Percentiles rank a stretch among this genome's conserved stretches.
These are phyloP conservation scores for Amborella trichopoda DNA, from an alignment of 164 flowering plant species.

Conservation along the genomic window DNA sequence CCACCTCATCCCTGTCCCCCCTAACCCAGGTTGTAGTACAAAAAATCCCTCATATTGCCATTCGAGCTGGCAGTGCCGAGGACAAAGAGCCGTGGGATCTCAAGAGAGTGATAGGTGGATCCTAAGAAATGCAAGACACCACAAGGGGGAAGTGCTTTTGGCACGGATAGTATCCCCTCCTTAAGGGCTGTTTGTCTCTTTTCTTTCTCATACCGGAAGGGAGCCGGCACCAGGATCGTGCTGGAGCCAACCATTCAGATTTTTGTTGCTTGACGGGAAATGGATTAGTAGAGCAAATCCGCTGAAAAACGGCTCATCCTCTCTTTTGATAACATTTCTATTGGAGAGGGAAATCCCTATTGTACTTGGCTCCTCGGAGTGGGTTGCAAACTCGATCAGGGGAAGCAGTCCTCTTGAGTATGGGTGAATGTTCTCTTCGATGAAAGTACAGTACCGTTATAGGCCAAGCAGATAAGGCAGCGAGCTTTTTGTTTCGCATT, in stretches of 20 bases:
- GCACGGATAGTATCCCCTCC: neutral
- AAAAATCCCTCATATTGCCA: too few relatives aligned
- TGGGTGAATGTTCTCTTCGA: neutral
- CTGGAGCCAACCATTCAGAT: too few relatives aligned
- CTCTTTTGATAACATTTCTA: neutral
- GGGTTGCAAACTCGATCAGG: conserved; percentile 1
- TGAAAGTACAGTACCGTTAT: neutral
- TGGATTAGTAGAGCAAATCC: too few relatives aligned
- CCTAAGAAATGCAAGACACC: conserved; percentile 1
- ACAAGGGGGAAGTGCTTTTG: neutral
- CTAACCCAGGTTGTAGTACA: too few relatives aligned
- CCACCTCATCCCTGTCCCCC: too few relatives aligned
- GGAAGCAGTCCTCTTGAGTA: conserved; percentile 1
- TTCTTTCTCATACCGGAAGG: neutral
- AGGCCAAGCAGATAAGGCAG: neutral
- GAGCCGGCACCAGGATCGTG: too few relatives aligned
- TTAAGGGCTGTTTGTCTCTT: neutral
- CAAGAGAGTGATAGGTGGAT: too few relatives aligned
- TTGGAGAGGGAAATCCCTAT: neutral
- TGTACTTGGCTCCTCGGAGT: neutral
- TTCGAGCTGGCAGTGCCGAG: too few relatives aligned
- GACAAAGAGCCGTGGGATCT: too few relatives aligned
- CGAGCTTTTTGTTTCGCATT: neutral
- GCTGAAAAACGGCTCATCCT: neutral
- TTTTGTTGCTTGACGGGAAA: too few relatives aligned